Base-by-base conservation (phyloP, 257 asterid genomes). In the Jacaranda copaia region DNA sequence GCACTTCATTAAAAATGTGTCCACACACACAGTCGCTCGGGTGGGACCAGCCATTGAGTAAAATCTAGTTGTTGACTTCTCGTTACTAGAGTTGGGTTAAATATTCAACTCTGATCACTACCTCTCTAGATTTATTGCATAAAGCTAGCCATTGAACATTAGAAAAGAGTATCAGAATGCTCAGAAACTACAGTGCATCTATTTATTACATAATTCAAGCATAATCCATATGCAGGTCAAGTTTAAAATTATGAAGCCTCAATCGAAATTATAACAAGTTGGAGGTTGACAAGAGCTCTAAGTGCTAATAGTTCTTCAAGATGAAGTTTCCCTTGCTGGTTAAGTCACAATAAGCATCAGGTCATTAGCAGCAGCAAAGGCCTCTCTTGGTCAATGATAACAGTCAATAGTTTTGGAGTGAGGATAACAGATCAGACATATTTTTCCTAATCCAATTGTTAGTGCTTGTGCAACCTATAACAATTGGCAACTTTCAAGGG, bases 341-440 rank as follows among this genome's bases (percentile, higher is more conserved):
- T 57, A 69, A 77, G 10, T 12, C 66, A 61, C 20, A 49, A 63
- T 14, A 42, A 36, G 2, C 18, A 36, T 10, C 8, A 25, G 56
- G 15, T 10, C 61, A 68, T 45, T 46, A 45, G 76, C 63, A 57
- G 57, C 71, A 77, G 43, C 46, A 25, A 64, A 64, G 68, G 70
- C 53, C 32, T 55, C 14, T 43, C 66, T 43, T 78, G 36, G 38
- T 70, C 71, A 49, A 48, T 59, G 35, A 35, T 49, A 36, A 18
- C 36, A 63, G 60, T 14, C 45, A 16, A 6, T 6, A 9, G 6
- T 9, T 15, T 38, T 76, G 49, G 75, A 19, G 70, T 51, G 72
- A 72, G 55, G 73, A 39, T 36, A 35, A 6, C 60, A 10, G 5
- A 74, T 74, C 20, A 4, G 46, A 74, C 7, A 10, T n/a, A 58